Evolutionary conservation across 345 rosid genomes (phyloP), one percentile per base, ranked within the genome.

Genomic region (Bruguiera gymnorhiza): DNA sequence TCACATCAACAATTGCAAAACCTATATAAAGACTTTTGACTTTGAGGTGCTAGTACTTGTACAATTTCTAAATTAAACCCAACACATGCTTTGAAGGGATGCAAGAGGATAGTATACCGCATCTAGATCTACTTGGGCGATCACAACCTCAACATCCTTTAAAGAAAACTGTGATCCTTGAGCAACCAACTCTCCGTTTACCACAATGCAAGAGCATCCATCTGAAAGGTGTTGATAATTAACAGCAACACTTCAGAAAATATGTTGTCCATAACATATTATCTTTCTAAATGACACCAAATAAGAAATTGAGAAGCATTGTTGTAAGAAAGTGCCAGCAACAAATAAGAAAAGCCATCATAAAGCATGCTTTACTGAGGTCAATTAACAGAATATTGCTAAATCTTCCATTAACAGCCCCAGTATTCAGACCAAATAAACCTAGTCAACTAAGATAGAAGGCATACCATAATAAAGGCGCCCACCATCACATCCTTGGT

Each of bases 401-500:
- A 55, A 26, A 55, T 55, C 24, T 21, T 55, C 6, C 59, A 55
- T 23, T n/a, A 10, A 55, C 6, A 55, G 59, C 30, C 24, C 6
- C 37, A 57, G 15, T 6, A n/a, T 5, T 58, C 52, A 26, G 30
- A 54, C 16, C 8, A 32, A 67, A 67, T 34, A 24, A 13, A 27
- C 36, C 10, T 27, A 68, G 8, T 6, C 23, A 36, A 29, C 18
- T 20, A 58, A 57, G 34, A 65, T 4, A 27, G n/a, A 46, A 34
- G 52, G 58, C 57, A 53, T 80, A 95, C 97, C 99, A 60, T 87
- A 92, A 80, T 95, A 95, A 57, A 92, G 86, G 70, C 97, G 92
- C 65, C 92, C 79, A 50, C 99, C 99, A 83, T 95, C 99, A 64
- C 99, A 95, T 69, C 99, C 99, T 74, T 92, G 96, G 5, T 90